phyloP scores from a whole-genome alignment of 805 yeast species.

The Alloascoidea africana region DNA sequence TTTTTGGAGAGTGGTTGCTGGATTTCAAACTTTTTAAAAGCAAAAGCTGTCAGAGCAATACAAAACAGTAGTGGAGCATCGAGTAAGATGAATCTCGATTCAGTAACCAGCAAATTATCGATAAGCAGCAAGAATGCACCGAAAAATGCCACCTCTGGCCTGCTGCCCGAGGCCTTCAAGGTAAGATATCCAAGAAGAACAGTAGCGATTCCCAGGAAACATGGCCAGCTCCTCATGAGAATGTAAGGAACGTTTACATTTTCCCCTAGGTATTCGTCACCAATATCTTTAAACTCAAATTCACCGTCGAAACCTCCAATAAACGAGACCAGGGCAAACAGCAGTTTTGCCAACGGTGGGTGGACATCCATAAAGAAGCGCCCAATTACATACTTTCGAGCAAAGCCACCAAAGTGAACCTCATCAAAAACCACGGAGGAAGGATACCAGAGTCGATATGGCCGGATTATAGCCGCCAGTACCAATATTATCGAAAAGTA shows the following conservation, averaged over 20 bases:
- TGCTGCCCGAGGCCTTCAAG: slow-evolving; percentile 55
- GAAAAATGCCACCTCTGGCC: slow-evolving; percentile 44
- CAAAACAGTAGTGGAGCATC: slow-evolving; percentile 69
- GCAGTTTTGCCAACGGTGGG: slow-evolving; percentile 69
- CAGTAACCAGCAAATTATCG: slow-evolving; percentile 56
- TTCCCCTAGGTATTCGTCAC: slow-evolving; percentile 39
- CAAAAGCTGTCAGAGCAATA: slow-evolving; percentile 55
- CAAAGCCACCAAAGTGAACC: slow-evolving; percentile 94
- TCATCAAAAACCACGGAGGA: slow-evolving; percentile 83
- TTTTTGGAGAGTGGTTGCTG: slow-evolving; percentile 36
- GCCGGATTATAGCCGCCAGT: slow-evolving; percentile 43
- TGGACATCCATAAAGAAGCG: slow-evolving; percentile 58
- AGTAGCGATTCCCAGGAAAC: slow-evolving; percentile 53
- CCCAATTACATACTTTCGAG: slow-evolving; percentile 60
- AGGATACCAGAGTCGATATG: slow-evolving; percentile 48
- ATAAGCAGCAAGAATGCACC: slow-evolving; percentile 39
- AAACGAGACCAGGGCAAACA: slow-evolving; percentile 55
- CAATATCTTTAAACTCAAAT: slow-evolving; percentile 53
- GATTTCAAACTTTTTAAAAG: slow-evolving; percentile 50
- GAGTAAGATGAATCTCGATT: slow-evolving; percentile 58
- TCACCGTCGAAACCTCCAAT: slow-evolving; percentile 61
- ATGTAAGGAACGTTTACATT: slow-evolving; percentile 37
- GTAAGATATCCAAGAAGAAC: slow-evolving; percentile 52
- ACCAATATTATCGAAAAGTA: slow-evolving; percentile 28
- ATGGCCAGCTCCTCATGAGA: slow-evolving; percentile 57